Evolutionary conservation across 805 yeast genomes (phyloP), one percentile per base, ranked within the genome.

Genomic region (Candida alai): DNA sequence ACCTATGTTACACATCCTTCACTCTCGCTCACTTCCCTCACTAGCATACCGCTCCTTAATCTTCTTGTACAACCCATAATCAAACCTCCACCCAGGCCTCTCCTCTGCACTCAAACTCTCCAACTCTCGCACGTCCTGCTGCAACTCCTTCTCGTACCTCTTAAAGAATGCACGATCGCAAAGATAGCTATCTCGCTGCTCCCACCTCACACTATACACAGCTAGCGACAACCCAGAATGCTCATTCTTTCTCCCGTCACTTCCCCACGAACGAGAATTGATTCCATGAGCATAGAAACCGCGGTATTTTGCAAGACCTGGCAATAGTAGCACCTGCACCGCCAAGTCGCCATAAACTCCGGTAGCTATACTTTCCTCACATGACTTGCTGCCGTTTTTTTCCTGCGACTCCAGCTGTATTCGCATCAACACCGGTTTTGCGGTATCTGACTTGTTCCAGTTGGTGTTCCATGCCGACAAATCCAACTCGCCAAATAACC

Each of bases 141-240:
- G 26, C 17, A 49, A 28, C 33, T 63, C 69, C 6, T 36, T 29
- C 29, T 51, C 55, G 27, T 53, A 54, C 25, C 47, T 36, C 35
- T 62, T 65, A 42, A 49, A 52, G 11, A 63, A 36, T 14, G 47
- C 41, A 24, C 52, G 47, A 30, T 61, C 68, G 17, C 47, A 42
- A 19, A 53, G 44, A 35, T 57, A 58, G 18, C 52, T 45, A 4
- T 57, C 58, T n/a, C 46, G 40, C 1, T 44, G 32, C 27, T 56
- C 73, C 77, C 77, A 74, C 44, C 65, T 63, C 28, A 78, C 78
- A 32, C 60, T 64, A 43, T 73, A 74, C 2, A 93, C 63, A 4
- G 81, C 78, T 36, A 71, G 67, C 24, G 95, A 82, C 28, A 79
- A 70, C 1, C 98, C 98, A 51, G 84, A 86, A 53, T 90, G 98